Evolutionary conservation across 805 yeast genomes (phyloP), one percentile per base, ranked within the genome.

Genomic region (Tetrapisispora taiwanensis): DNA sequence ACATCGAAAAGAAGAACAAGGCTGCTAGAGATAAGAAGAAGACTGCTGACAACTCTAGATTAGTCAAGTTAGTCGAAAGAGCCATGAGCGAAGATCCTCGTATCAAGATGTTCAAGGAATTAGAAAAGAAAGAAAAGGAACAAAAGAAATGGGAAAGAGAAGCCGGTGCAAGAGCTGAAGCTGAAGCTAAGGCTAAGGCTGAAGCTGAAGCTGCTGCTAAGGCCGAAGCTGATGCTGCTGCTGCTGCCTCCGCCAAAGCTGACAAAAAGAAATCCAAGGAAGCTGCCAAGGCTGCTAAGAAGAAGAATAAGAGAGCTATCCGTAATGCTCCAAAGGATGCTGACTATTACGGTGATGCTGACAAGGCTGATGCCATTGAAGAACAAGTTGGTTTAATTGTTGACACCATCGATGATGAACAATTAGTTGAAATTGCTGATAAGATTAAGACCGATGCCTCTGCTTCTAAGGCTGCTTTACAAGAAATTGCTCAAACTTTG

Each of bases 1-100:
- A 87, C 75, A 82, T 89, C 56, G 98, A 92, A 73, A 87, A 90
- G 75, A 92, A 92, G 77, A 92, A 92, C 75, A 79, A 85, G 69
- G 88, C 95, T 54, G 86, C 94, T 47, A 85, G 98, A 75, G 84
- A 86, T 75, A 92, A 90, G 84, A 84, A 79, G 75, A 92, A 92
- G 83, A 88, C 90, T 62, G 97, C 92, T 63, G 98, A 92, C 70
- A 90, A 82, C 73, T 84, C 88, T 65, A 79, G 97, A 64, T 68
- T 90, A 51, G 78, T 83, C 53, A 87, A 84, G 59, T 69, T 87
- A 47, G 90, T 92, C 43, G 95, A 85, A 68, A 79, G 92, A 66
- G 96, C 95, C 34, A 74, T 84, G 59, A 61, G 75, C 51, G 92
- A 84, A 70, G 98, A 92, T 68, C 97, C 98, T 56, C 84, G 98